phyloP scores from a whole-genome alignment of 371 early-diverging fungal genomes.

The Syncephalastrum racemosum region DNA sequence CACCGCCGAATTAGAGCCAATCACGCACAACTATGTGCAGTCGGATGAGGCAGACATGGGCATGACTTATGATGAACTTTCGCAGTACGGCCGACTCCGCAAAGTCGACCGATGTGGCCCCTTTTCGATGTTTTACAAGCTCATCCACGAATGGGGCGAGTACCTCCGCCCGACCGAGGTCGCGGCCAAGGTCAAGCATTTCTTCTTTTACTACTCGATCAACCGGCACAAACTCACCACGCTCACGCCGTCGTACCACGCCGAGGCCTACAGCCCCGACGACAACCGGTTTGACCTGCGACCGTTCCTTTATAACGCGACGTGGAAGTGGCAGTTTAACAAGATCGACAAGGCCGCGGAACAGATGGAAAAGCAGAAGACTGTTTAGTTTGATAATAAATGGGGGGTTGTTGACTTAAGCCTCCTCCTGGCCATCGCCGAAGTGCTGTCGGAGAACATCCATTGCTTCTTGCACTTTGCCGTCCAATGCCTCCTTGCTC shows the following conservation, averaged over 20 bases:
- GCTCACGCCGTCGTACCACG: slow-evolving; percentile 95
- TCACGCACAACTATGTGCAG: slow-evolving; percentile 75
- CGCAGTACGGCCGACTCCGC: slow-evolving; percentile 88
- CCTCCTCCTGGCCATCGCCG: slow-evolving; percentile 14
- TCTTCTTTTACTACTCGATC: slow-evolving; percentile 94
- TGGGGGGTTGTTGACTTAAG: too few relatives aligned
- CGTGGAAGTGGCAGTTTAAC: slow-evolving; percentile 91
- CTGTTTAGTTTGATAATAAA: slow-evolving; percentile 2
- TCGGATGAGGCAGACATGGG: slow-evolving; percentile 97
- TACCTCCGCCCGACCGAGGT: slow-evolving; percentile 66
- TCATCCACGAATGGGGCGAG: slow-evolving; percentile 79
- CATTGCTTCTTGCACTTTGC: slow-evolving; percentile 86
- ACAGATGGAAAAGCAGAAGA: slow-evolving; percentile 21
- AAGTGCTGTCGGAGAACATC: slow-evolving; percentile 80
- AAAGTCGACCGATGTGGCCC: slow-evolving; percentile 90
- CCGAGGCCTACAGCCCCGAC: slow-evolving; percentile 93
- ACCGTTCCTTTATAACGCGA: slow-evolving; percentile 91
- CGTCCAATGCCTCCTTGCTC: slow-evolving; percentile 67
- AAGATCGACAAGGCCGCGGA: slow-evolving; percentile 76
- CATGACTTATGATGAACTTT: slow-evolving; percentile 94
- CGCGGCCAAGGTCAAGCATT: slow-evolving; percentile 89
- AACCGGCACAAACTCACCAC: slow-evolving; percentile 98
- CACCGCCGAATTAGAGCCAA: slow-evolving; percentile 95
- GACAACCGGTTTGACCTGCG: slow-evolving; percentile 96
- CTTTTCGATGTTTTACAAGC: slow-evolving; percentile 85